These are phyloP conservation scores for Musa troglodytarum DNA, from an alignment of 176 grass and related monocot genomes.

Conservation along the genomic window DNA sequence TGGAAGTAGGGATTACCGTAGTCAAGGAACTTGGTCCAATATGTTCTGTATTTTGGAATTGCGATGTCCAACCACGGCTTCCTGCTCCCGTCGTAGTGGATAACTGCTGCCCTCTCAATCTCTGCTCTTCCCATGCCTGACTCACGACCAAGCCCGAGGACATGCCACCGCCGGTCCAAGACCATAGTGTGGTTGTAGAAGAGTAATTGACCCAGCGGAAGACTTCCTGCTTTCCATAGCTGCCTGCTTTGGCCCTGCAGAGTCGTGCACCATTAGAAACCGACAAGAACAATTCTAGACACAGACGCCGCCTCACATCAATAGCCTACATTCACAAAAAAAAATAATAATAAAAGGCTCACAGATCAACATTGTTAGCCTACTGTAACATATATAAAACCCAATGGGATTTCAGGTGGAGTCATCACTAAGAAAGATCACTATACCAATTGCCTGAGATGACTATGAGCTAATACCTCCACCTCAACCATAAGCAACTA, in stretches of 20 bases:
- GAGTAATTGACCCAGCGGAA: slow-evolving; percentile 60
- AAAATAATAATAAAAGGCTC: too few relatives aligned
- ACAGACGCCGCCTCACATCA: too few relatives aligned
- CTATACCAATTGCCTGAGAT: not conserved
- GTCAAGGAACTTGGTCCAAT: slow-evolving; percentile 55
- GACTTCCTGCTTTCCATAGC: slow-evolving; percentile 64
- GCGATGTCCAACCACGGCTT: slow-evolving; percentile 87
- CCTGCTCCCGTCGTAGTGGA: slow-evolving; percentile 71
- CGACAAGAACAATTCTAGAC: not conserved
- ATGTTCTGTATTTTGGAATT: slow-evolving; percentile 51
- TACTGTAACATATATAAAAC: not conserved
- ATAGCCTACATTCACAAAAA: too few relatives aligned
- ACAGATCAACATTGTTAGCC: too few relatives aligned
- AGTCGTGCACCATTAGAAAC: not conserved
- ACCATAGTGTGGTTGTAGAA: slow-evolving; percentile 66
- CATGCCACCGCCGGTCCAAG: slow-evolving; percentile 61
- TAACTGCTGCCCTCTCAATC: slow-evolving; percentile 37
- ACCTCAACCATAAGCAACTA: not conserved
- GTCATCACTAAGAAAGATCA: not conserved
- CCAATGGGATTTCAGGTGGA: not conserved
- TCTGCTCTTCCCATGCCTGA: slow-evolving; percentile 21
- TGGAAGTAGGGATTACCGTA: slow-evolving; percentile 51
- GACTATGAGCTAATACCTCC: not conserved
- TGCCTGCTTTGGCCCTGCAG: slow-evolving; percentile 51
- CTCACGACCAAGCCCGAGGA: slow-evolving; percentile 48